Evolutionary conservation across 192 early-diverging fungal species (phyloP).

Genomic region (Phycomyces nitens): DNA sequence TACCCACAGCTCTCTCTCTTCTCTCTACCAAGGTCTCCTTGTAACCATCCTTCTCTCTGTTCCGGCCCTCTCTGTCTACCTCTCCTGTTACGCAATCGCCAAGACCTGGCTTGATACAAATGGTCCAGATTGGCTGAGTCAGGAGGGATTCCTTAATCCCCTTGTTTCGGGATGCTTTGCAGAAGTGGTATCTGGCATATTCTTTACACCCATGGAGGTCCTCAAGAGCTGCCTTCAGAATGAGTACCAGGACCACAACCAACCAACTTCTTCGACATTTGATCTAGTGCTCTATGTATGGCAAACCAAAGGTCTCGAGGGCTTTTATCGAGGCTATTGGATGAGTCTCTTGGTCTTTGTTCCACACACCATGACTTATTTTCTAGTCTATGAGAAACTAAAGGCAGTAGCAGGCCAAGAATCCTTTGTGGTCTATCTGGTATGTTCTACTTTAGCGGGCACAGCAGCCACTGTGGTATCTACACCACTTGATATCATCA

Average conservation of each 20-base stretch:
- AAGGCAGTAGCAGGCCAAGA: conserved; percentile 36
- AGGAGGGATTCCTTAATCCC: conserved; percentile 50
- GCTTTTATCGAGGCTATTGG: conserved; percentile 73
- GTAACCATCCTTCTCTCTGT: conserved; percentile 67
- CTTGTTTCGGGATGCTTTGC: conserved; percentile 54
- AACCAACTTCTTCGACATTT: conserved; percentile 17
- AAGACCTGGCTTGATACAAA: conserved; percentile 37
- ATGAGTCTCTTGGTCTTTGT: conserved; percentile 73
- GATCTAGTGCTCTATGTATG: conserved; percentile 49
- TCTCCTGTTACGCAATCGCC: conserved; percentile 63
- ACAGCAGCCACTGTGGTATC: conserved; percentile 56
- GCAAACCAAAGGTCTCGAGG: conserved; percentile 51
- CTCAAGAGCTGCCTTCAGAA: conserved; percentile 73
- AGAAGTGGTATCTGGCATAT: conserved; percentile 61
- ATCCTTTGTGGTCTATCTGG: conserved; percentile 55
- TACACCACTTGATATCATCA: conserved; percentile 73
- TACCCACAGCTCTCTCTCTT: conserved; percentile 13
- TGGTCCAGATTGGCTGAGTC: conserved; percentile 17
- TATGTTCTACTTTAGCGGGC: conserved; percentile 58
- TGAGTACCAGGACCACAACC: neutral
- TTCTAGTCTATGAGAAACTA: conserved; percentile 63
- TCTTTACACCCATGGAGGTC: conserved; percentile 89
- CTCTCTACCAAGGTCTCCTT: conserved; percentile 66
- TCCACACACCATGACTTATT: conserved; percentile 70
- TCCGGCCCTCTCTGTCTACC: conserved; percentile 68